These are phyloP conservation scores for Urtica urens DNA, from an alignment of 306 rosid genomes.

Conservation along the genomic window DNA sequence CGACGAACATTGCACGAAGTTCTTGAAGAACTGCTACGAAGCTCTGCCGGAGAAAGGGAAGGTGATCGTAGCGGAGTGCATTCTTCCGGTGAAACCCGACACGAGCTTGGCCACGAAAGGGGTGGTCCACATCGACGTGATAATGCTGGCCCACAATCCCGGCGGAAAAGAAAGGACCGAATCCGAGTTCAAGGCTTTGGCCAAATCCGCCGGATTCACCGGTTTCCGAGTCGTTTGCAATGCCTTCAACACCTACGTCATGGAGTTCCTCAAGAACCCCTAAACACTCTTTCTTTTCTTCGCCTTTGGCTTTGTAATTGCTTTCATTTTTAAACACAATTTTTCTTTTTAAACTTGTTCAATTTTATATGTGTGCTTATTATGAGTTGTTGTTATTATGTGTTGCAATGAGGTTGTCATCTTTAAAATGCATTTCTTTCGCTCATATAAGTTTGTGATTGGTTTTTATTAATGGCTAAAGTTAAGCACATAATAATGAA, in stretches of 20 bases:
- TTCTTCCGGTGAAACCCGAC: slow-evolving; percentile 79
- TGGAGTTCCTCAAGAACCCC: slow-evolving; percentile 58
- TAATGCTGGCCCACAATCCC: slow-evolving; percentile 81
- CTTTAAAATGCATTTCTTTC: too few species aligned
- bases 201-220: slow-evolving; percentile 63
- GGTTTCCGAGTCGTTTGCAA: slow-evolving; percentile 40
- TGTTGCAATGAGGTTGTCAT: too few species aligned
- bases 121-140: slow-evolving; percentile 56
- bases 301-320: too few species aligned
- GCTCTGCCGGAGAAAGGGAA: slow-evolving; percentile 68
- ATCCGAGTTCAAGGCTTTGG: slow-evolving; percentile 64
- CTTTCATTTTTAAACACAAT: too few species aligned
- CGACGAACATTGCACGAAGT: slow-evolving; percentile 71
- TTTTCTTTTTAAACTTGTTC: too few species aligned
- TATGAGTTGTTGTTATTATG: too few species aligned
- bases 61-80: slow-evolving; percentile 87
- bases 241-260: slow-evolving; percentile 69
- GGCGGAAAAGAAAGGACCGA: slow-evolving; percentile 95
- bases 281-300: too few species aligned
- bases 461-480: too few species aligned
- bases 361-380: too few species aligned
- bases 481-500: too few species aligned
- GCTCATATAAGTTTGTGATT: too few species aligned
- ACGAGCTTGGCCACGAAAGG: slow-evolving; percentile 70
- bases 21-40: slow-evolving; percentile 67